A percentile compares a stretch with the other conserved stretches of the same genome.
These are phyloP conservation scores for Phytophthora ramorum DNA, from an alignment of 352 stramenopile genomes.

Conservation along the genomic window DNA sequence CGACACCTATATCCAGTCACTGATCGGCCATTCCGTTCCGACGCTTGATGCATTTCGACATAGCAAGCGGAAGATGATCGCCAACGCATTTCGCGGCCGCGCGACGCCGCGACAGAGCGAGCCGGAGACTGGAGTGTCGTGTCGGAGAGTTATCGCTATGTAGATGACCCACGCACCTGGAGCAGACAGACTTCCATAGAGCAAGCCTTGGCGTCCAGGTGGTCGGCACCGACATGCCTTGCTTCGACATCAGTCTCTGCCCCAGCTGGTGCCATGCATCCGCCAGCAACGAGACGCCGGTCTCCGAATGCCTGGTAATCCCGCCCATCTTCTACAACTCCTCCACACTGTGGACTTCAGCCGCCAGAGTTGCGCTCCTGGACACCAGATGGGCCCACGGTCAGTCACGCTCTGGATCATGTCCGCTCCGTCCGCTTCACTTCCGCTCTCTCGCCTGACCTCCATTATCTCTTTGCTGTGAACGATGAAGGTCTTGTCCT, in stretches of 20 bases:
- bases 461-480: background rate
- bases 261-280: slow-evolving; percentile 22
- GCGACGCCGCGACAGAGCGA: slow-evolving; percentile 8
- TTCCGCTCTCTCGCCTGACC: slow-evolving; percentile 25
- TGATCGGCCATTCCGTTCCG: background rate
- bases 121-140: no score
- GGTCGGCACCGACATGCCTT: slow-evolving; percentile 15
- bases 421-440: slow-evolving; percentile 23
- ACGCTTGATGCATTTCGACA: background rate
- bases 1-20: background rate
- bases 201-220: slow-evolving; percentile 5
- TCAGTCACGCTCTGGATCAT: slow-evolving; percentile 3
- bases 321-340: slow-evolving; percentile 38
- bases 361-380: slow-evolving; percentile 16
- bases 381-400: slow-evolving; percentile 19
- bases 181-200: slow-evolving; percentile 27
- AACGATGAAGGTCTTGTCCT: slow-evolving; percentile 33
- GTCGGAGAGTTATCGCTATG: no score
- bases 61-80: slow-evolving; percentile 18
- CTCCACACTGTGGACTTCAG: no score
- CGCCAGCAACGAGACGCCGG: slow-evolving; percentile 20
- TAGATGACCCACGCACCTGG: slow-evolving; percentile 3
- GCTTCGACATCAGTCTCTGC: slow-evolving; percentile 12
- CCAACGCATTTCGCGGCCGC: background rate
- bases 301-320: slow-evolving; percentile 36